phyloP scores from a whole-genome alignment of 139 green algal species.

The Chlamydomonas sp. region DNA sequence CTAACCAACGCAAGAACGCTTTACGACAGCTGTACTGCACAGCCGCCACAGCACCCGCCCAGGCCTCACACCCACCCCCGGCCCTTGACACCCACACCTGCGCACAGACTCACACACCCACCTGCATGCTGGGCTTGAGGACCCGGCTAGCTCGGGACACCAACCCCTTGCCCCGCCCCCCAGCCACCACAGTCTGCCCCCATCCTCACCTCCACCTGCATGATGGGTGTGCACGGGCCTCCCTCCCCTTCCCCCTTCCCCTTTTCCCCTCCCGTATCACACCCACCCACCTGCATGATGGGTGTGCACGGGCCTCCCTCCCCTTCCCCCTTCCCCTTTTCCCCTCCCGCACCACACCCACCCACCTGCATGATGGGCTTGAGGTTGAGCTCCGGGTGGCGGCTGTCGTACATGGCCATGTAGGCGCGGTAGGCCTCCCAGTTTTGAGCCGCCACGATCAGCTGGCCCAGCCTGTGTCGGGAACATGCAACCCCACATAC shows the following conservation, averaged over 20 bases:
- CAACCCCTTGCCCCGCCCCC: neutral
- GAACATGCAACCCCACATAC: neutral
- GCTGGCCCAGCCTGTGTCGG: slow-evolving; percentile 10
- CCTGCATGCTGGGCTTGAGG: too few relatives aligned
- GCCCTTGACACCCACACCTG: too few relatives aligned
- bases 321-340: neutral
- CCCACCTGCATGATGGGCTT: slow-evolving; percentile 15
- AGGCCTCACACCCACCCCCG: too few relatives aligned
- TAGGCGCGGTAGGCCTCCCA: slow-evolving; percentile 35
- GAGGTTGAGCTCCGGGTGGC: slow-evolving; percentile 13
- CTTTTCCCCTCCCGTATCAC: neutral
- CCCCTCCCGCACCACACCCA: neutral
- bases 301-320: neutral
- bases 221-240: neutral
- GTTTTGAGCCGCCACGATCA: slow-evolving; percentile 7
- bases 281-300: slow-evolving; percentile 1
- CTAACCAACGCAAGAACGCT: too few relatives aligned
- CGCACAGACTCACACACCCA: too few relatives aligned
- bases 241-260: neutral
- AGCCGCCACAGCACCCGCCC: too few relatives aligned
- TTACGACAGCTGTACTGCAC: too few relatives aligned
- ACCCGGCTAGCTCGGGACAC: too few relatives aligned
- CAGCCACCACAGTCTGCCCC: neutral
- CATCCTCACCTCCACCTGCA: neutral
- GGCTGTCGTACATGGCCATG: neutral